Base-by-base conservation (phyloP, 2,329 filamentous ascomycete species). In the Fusarium bactridioides region DNA sequence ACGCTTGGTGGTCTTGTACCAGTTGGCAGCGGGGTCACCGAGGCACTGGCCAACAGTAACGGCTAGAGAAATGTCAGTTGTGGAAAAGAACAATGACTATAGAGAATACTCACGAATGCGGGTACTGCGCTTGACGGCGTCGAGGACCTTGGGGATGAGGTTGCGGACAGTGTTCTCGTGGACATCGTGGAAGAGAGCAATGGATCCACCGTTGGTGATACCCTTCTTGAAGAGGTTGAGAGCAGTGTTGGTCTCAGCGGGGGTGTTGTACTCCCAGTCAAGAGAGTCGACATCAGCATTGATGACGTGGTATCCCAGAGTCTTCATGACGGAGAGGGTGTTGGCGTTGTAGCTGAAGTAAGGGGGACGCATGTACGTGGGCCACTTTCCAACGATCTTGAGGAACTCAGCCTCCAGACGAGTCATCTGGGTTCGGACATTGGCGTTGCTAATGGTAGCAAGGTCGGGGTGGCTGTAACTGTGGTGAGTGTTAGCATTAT, bases 261-360 rank as follows among this genome's bases (percentile, higher is more conserved):
- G 70, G 31, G 68, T 64, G 47, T 74, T 70, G 66, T 82, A 84
- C 70, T 82, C 83, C 76, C 87, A 89, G 77, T 89, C 87, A 55
- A 87, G 83, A 25, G 87, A 89, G 77, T 89, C 87, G 41, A 89
- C 80, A 74, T 88, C 84, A 74, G 87, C 87, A 77, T 87, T 86
- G 64, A 84, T 83, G 73, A 88, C 78, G 70, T 88, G 84, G 79
- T 88, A 88, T 44, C 83, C 84, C 13, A 88, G 70, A 44, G 64
- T 69, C 31, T 72, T 78, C 66, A 82, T 70, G 58, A 79, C 78
- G 18, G 68, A 57, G 55, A 81, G 68, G 60, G 79, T 79, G 5
- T 60, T 74, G 25, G 61, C 48, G 57, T 76, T 81, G 77, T 79
- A 81, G 45, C 78, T 80, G 33, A 82, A 80, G 75, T 80, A 83